These are phyloP conservation scores for Saturnispora silvae DNA, from an alignment of 805 yeast genomes.

Conservation along the genomic window DNA sequence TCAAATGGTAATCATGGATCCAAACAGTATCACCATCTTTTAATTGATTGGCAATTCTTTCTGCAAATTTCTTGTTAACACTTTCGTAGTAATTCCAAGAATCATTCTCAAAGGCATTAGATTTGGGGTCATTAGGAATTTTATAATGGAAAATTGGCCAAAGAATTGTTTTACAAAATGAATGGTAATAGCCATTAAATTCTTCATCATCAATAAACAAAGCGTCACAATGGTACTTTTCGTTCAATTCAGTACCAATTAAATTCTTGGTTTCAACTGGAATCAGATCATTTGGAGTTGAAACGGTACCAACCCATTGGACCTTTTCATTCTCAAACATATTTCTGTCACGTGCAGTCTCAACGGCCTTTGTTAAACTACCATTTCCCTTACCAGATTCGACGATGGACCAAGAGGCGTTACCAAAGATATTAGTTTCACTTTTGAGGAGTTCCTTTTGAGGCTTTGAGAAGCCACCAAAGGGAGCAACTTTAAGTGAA, in stretches of 20 bases:
- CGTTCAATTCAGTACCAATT: conserved; percentile 38
- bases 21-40: conserved; percentile 72
- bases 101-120: conserved; percentile 91
- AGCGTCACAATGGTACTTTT: conserved; percentile 47
- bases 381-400: conserved; percentile 74
- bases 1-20: conserved; percentile 90
- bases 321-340: conserved; percentile 22
- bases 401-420: conserved; percentile 66
- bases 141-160: conserved; percentile 96
- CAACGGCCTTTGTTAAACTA: conserved; percentile 76
- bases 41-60: conserved; percentile 56
- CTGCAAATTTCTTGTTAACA: conserved; percentile 73
- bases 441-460: conserved; percentile 30
- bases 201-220: conserved; percentile 69
- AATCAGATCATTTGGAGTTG: conserved; percentile 82
- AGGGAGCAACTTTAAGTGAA: conserved; percentile 38
- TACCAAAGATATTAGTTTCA: conserved; percentile 38
- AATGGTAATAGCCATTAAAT: conserved; percentile 83
- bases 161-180: conserved; percentile 85
- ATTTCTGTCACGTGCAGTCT: conserved; percentile 38
- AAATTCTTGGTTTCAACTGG: conserved; percentile 43
- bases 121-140: conserved; percentile 88
- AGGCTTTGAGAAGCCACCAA: conserved; percentile 66
- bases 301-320: conserved; percentile 84
- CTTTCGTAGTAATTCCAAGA: conserved; percentile 79